phyloP scores from a whole-genome alignment of 1,284 basidiomycete genomes.

The Cryptococcus depauperatus region DNA sequence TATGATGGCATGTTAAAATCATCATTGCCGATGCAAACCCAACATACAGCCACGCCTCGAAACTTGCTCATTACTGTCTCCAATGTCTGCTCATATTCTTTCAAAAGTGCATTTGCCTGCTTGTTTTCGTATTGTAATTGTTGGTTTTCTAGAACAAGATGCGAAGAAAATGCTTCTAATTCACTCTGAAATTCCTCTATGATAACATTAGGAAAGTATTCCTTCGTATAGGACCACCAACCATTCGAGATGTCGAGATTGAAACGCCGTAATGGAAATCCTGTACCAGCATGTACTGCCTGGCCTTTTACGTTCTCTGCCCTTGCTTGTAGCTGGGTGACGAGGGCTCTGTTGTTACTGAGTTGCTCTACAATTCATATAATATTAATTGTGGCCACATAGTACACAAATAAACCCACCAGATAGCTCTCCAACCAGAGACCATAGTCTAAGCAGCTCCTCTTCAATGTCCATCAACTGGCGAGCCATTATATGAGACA shows the following conservation, averaged over 20 bases:
- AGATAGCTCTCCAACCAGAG: constrained; percentile 65
- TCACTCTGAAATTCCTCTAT: constrained; percentile 88
- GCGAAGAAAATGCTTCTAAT: constrained; percentile 79
- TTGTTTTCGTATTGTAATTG: constrained; percentile 86
- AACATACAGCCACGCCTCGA: constrained; percentile 76
- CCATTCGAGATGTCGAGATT: constrained; percentile 91
- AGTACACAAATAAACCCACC: constrained; percentile 19
- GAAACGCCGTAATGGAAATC: constrained; percentile 75
- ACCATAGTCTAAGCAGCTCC: constrained; percentile 66
- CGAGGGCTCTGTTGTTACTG: constrained; percentile 70
- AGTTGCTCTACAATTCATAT: constrained; percentile 58
- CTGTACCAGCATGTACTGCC: constrained; percentile 66
- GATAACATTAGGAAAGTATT: not conserved
- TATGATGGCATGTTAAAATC: constrained; percentile 38
- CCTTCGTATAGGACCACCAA: constrained; percentile 40
- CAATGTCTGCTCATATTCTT: constrained; percentile 90
- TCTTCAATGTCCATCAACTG: constrained; percentile 48
- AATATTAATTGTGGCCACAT: not conserved
- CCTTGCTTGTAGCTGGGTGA: constrained; percentile 63
- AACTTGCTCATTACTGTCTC: constrained; percentile 97
- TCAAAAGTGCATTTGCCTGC: constrained; percentile 75
- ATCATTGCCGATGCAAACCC: not conserved
- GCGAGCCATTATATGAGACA: constrained; percentile 18
- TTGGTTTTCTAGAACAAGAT: constrained; percentile 90
- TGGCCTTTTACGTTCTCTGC: constrained; percentile 73